Evolutionary conservation across 176 grass and related monocot genomes (phyloP), one percentile per base, ranked within the genome.

Genomic region (Triticum urartu): DNA sequence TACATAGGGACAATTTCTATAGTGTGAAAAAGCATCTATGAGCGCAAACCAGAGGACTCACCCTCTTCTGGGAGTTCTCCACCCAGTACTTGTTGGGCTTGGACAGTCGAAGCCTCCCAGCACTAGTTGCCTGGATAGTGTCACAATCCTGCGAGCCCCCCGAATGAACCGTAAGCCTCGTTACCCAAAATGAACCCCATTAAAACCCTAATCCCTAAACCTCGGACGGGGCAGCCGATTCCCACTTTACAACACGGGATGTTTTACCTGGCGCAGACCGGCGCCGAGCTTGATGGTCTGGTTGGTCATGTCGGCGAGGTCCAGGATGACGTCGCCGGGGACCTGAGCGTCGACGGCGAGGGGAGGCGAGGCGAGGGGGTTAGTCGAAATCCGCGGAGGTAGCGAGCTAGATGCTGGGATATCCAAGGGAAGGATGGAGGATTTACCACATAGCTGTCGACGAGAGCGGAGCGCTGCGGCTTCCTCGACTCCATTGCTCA

Each of bases 31-130:
- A 21, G 61, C 33, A 79, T 56, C 5, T 54, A 71, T 7, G 47
- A 82, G 9, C 0, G 8, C 21, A 83, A 78, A 84, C 48, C 38
- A 60, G 67, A 54, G 1, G 17, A 80, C 85, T 93, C 75, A 99
- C 97, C 86, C 92, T 92, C 79, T 99, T 99, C 69, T 94, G 90
- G 13, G 97, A 96, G 80, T 78, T 96, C 84, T 94, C 97, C 18
- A 99, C 86, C 97, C 97, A 99, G 52, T 99, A 96, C 72, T 94
- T 99, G 84, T 94, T 99, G n/a, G 90, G 94, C 79, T 96, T 99
- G 15, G 92, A 91, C 71, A 99, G 33, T 50, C 90, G 86, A 68
- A 96, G 84, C 68, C 84, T 92, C 58, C 97, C 97, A 47, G 90
- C 89, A 75, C 78, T 90, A 30, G 87, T 96, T 21, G 87, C 94